Evolutionary conservation across 2,329 filamentous ascomycete genomes (phyloP), one percentile per base, ranked within the genome.

Genomic region (Colletotrichum higginsianum): DNA sequence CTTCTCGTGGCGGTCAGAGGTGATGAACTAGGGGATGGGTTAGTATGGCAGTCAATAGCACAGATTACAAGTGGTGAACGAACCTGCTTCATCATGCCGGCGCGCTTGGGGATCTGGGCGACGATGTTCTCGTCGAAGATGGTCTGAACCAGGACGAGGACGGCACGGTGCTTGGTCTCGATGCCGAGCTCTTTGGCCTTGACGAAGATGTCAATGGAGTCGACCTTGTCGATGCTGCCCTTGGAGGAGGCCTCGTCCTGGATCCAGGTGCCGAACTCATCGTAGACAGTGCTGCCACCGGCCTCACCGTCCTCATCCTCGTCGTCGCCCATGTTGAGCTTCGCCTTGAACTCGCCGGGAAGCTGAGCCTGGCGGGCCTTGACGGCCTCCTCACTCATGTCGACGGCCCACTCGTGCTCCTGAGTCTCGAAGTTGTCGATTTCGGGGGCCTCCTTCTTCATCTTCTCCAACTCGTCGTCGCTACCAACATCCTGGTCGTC

Each of bases 101-200:
- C 92, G 76, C 96, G 95, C 84, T 89, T 90, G 74, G 92, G 89
- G 74, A 99, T 95, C 85, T 99, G 94, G 82, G 93, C 91, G 80
- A 92, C 87, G 75, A 98, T 95, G 82, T 94, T 93, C 79, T 97
- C 92, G 81, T 97, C 92, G 82, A 99, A 99, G 77, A 99, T 88
- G 75, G 94, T 96, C 87, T 98, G 95, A 60, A 95, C 94, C 55
- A 99, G 91, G 71, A 99, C 95, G 68, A 95, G 89, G 67, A 98
- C 88, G 60, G 95, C 98, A 84, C 93, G 95, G 87, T 98, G 94
- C 90, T 98, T 99, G 84, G 84, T 84, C 85, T 98, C 96, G 75
- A 99, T 96, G 77, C 95, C 95, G 67, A 98, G 88, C 78, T 98
- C 96, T 86, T 97, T 96, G 75, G 96, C 96, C 89, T 99, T 98